Evolutionary conservation across 805 yeast species (phyloP).

Genomic region (Yarrowia deformans): DNA sequence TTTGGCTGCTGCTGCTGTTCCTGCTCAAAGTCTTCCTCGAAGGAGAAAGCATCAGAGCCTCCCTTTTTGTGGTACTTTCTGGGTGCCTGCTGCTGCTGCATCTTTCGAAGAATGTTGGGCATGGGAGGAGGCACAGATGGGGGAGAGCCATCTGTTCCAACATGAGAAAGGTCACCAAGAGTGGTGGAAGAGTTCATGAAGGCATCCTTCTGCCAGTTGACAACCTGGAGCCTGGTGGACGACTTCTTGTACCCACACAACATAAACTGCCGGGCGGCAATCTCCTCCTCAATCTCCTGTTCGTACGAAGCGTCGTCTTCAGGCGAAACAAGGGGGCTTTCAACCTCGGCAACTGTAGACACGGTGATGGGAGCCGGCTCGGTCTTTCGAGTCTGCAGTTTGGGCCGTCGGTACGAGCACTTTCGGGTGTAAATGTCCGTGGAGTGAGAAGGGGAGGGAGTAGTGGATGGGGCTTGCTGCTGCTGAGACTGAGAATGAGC

Average conservation of each 20-base stretch:
- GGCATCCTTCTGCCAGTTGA: conserved; percentile 38
- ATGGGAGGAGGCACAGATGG: conserved; percentile 24
- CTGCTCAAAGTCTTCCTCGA: conserved; percentile 9
- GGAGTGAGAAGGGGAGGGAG: conserved; percentile 2
- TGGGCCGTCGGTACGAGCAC: conserved; percentile 24
- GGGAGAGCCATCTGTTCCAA: background rate
- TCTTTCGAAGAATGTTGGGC: background rate
- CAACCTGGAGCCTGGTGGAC: conserved; percentile 31
- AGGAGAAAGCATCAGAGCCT: conserved; percentile 31
- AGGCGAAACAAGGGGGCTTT: conserved; percentile 16
- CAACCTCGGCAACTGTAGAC: conserved; percentile 19
- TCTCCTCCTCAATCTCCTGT: conserved; percentile 32
- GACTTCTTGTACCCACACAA: conserved; percentile 36
- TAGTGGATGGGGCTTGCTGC: background rate
- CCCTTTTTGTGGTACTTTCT: conserved; percentile 19
- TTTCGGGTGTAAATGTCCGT: conserved; percentile 40
- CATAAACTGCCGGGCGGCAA: conserved; percentile 36
- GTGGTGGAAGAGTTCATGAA: conserved; percentile 31
- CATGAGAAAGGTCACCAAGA: conserved; percentile 18
- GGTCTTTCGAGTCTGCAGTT: conserved; percentile 18
- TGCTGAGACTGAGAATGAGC: background rate
- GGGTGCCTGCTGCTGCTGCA: conserved; percentile 1
- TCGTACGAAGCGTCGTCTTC: conserved; percentile 27
- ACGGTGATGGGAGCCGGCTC: conserved; percentile 22
- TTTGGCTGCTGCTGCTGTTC: background rate